Evolutionary conservation across 768 basidiomycete species (phyloP), one percentile per base, ranked within the genome.

Genomic region (Boletus subparvulus): DNA sequence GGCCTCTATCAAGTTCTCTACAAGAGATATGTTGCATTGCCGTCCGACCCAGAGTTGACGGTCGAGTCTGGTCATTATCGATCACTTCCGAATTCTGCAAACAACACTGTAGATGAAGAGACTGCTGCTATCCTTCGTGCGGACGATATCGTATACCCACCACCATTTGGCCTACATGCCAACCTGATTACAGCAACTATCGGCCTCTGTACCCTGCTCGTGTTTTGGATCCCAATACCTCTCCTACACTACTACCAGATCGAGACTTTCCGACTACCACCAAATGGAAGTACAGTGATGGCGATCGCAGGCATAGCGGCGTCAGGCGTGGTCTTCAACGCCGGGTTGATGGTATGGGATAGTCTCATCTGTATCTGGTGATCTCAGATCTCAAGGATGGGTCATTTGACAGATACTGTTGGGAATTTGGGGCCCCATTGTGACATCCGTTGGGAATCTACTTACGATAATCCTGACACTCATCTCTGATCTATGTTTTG

Each of bases 391-490:
- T 68, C 54, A 55, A 46, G 6, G 6, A 47, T 40, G 19, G 3
- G 16, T 37, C 13, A 8, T 42, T 56, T 48, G 55, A 28, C 61
- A 94, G 92, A 79, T 90, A 52, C 77, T 96, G 4, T 76, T 96
- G 47, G 90, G 89, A 28, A 72, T 90, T 28, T 94, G 91, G 90
- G 93, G 93, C 4, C 93, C 93, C 7, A 84, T 94, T 41, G 82
- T 93, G 42, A 85, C 86, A 10, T 92, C 91, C 3, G 94, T 97
- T 33, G 94, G 93, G 44, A 93, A 84, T 71, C 80, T 98, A n/a
- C 79, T 96, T n/a, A 94, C 94, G 6, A 95, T 96, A 61, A 91
- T 96, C 37, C 80, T 97, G 47, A 90, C 94, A 14, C 83, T 94
- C 46, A 64, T 92, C 16, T 84, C 88, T 41, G 94, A 98, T 72